Evolutionary conservation across 768 basidiomycete genomes (phyloP), one percentile per base, ranked within the genome.

Genomic region (Coprinellus micaceus): DNA sequence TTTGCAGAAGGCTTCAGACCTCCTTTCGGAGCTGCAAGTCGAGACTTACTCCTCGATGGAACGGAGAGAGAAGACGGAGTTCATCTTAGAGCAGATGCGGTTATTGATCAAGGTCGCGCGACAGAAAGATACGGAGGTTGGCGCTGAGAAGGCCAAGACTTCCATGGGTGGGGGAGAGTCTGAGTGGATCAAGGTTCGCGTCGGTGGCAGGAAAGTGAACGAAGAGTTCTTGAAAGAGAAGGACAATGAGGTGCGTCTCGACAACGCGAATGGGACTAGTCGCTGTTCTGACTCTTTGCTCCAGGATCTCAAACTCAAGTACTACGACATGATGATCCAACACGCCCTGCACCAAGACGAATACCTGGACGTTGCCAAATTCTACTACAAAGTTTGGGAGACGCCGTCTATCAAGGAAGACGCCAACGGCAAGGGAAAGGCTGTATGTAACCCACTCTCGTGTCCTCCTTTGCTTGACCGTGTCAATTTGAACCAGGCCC

Each of bases 11-110:
- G 94, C 97, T 5, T 94, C 92, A 0, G 97, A 98, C 60, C 75
- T 98, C 26, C 79, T 98, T 58, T 88, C 88, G 22, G 97, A 99
- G 57, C 83, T 99, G 2, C 95, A 98, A 75, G 95, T 99, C 37
- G 97, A 99, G 73, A 98, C 97, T 1, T 99, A 98, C 69, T 98
- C 95, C 13, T 94, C 92, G 5, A 98, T 99, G 97, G 93, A 98
- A 61, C 86, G 94, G 58, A 77, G 90, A 66, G 97, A 99, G 72
- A 99, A 99, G 80, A 97, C 94, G 3, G 94, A 98, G 69, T 98
- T 99, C 66, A 91, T 99, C 62, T 74, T 98, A 43, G 96, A 98
- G 71, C 97, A 98, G 71, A 98, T 99, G 94, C 81, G 97, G 56
- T 70, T 98, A 50, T 77, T 95, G 64, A 83, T 91, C 50, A 78